These are phyloP conservation scores for Straminergon stramineum DNA, from an alignment of 225 moss, liverwort and hornwort genomes.

Conservation along the genomic window DNA sequence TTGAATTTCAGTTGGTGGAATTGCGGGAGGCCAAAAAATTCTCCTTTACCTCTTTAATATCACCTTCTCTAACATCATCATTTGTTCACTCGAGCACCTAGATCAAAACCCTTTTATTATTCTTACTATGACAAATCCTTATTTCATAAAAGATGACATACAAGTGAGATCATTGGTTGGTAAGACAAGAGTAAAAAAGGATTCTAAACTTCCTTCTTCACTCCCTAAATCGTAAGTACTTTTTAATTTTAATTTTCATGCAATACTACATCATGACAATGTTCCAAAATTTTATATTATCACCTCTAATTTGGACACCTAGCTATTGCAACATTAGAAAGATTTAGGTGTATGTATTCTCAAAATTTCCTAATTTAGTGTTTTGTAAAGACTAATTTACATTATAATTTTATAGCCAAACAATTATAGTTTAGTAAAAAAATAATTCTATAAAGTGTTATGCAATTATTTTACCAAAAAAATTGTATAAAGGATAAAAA, in stretches of 20 bases:
- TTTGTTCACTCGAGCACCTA: no score
- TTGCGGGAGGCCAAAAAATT: neutral
- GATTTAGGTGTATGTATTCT: accelerated
- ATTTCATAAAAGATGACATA: neutral
- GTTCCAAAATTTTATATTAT: neutral
- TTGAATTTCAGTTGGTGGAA: neutral
- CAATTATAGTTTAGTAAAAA: neutral
- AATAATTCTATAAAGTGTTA: neutral
- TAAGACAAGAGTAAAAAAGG: accelerated
- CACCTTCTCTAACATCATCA: neutral
- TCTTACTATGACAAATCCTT: neutral
- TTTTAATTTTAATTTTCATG: neutral
- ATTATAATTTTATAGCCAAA: neutral
- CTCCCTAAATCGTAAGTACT: no score
- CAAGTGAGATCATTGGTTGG: neutral
- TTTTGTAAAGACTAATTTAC: no score
- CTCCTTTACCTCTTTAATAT: neutral
- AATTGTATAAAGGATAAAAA: neutral
- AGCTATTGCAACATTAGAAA: neutral
- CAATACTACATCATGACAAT: no score
- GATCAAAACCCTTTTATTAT: no score
- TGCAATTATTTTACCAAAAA: neutral
- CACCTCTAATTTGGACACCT: no score
- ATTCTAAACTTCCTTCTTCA: neutral
- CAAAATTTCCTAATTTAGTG: neutral